Conservation (phyloP, 2,329 filamentous ascomycete genomes). For the Stagonosporopsis chrysanthemi region DNA sequence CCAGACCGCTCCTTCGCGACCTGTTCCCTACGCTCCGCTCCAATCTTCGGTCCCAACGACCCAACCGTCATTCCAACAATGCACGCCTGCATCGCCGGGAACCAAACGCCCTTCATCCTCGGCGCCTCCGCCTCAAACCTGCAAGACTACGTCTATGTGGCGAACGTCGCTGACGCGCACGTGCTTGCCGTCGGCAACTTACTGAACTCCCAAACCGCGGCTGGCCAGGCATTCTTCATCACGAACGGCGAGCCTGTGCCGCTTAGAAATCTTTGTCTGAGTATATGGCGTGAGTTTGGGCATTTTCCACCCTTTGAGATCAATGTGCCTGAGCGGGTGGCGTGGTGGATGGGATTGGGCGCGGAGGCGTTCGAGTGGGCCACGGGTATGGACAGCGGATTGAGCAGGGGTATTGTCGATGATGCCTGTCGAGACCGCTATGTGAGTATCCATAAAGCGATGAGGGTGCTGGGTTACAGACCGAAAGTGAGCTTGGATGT, state of each 20-base stretch:
- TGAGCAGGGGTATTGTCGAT: slow-evolving; percentile 62
- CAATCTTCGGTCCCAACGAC: slow-evolving; percentile 92
- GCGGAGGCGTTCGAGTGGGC: slow-evolving; percentile 59
- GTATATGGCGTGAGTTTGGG: slow-evolving; percentile 73
- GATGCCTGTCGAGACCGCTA: slow-evolving; percentile 64
- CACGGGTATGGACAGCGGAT: slow-evolving; percentile 53
- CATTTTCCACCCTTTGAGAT: slow-evolving; percentile 60
- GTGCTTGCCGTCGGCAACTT: slow-evolving; percentile 80
- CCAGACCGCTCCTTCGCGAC: slow-evolving; percentile 68
- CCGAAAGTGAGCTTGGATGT: slow-evolving; percentile 60
- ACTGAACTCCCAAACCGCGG: slow-evolving; percentile 65
- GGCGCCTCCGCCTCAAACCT: slow-evolving; percentile 72
- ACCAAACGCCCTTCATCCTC: slow-evolving; percentile 79
- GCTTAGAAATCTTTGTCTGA: slow-evolving; percentile 87
- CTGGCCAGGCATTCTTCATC: slow-evolving; percentile 86
- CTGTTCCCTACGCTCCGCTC: slow-evolving; percentile 81
- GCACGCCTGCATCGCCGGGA: slow-evolving; percentile 71
- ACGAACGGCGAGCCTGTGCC: slow-evolving; percentile 89
- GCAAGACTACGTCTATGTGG: slow-evolving; percentile 75
- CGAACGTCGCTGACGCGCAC: slow-evolving; percentile 79
- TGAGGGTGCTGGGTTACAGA: slow-evolving; percentile 60
- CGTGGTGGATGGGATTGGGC: slow-evolving; percentile 56
- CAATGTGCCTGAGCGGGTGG: slow-evolving; percentile 57
- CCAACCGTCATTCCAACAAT: slow-evolving; percentile 76
- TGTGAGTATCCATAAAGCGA: slow-evolving; percentile 61